These are phyloP conservation scores for Glomus cerebriforme DNA, from an alignment of 192 early-diverging fungal species.

Conservation along the genomic window DNA sequence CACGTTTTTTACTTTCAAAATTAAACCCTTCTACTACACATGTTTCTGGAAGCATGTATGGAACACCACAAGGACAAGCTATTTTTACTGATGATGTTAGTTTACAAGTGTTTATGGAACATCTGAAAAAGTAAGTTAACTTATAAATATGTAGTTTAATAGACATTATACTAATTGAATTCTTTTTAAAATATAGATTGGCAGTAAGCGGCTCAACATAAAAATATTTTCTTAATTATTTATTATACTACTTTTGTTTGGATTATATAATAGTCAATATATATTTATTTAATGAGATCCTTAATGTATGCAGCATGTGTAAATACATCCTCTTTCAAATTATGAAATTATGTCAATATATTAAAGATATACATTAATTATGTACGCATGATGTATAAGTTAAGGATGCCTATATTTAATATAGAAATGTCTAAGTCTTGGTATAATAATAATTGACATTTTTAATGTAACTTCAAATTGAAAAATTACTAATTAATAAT, in stretches of 20 bases:
- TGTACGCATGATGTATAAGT: no score
- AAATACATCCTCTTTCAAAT: no score
- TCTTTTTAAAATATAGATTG: conserved; percentile 37
- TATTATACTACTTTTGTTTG: not conserved
- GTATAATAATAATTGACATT: no score
- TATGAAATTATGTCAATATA: no score
- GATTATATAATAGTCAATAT: no score
- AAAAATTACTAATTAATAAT: no score
- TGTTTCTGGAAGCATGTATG: conserved; percentile 70
- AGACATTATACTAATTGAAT: conserved; percentile 22
- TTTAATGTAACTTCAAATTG: no score
- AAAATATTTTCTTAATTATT: not conserved
- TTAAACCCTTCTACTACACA: conserved; percentile 98
- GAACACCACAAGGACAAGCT: conserved; percentile 73
- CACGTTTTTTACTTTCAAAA: conserved; percentile 96
- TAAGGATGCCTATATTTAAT: no score
- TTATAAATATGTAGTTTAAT: not conserved
- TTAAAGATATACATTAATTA: no score
- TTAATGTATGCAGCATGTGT: no score
- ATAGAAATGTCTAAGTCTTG: no score
- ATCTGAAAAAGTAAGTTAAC: conserved; percentile 77
- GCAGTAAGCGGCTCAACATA: conserved; percentile 47
- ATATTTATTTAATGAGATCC: no score
- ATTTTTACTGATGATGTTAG: conserved; percentile 99
- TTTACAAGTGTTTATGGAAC: conserved; percentile 96